phyloP scores from a whole-genome alignment of 1,139 yeast genomes.

The Protomyces lactucae-debilis region DNA sequence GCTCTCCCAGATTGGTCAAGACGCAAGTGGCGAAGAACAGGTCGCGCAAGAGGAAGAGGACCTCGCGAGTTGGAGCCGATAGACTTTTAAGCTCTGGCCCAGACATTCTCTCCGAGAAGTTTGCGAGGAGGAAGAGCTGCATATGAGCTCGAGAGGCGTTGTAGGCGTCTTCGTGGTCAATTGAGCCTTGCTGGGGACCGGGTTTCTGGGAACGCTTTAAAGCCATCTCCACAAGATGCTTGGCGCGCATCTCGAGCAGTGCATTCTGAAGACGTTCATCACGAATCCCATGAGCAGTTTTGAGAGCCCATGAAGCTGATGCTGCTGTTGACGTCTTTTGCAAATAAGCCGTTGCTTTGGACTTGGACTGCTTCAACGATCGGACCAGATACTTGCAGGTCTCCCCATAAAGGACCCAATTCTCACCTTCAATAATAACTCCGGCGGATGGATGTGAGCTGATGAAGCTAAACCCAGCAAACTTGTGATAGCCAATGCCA shows the following conservation, averaged over 20 bases:
- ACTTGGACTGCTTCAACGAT: conserved; percentile 10
- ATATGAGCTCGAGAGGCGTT: conserved; percentile 19
- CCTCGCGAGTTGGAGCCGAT: conserved; percentile 37
- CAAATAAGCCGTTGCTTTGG: conserved; percentile 9
- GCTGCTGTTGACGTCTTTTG: neutral
- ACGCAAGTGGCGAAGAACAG: conserved; percentile 66
- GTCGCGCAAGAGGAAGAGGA: conserved; percentile 49
- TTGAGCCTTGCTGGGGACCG: neutral
- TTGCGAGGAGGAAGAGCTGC: conserved; percentile 15
- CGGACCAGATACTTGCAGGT: conserved; percentile 25
- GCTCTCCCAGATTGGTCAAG: conserved; percentile 70
- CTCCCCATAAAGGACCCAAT: conserved; percentile 20
- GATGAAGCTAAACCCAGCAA: conserved; percentile 24
- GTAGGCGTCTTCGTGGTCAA: conserved; percentile 21
- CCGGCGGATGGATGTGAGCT: conserved; percentile 23
- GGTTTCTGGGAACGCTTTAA: neutral
- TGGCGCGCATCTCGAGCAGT: conserved; percentile 14
- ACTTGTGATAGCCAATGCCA: conserved; percentile 22
- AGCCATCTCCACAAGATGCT: conserved; percentile 5
- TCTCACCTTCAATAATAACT: conserved; percentile 25
- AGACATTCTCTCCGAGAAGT: conserved; percentile 1
- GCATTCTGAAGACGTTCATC: conserved; percentile 5
- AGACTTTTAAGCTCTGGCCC: neutral
- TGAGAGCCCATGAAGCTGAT: neutral
- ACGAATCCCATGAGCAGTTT: neutral